Percentiles rank a stretch among this genome's conserved stretches.
These are phyloP conservation scores for Trametes villosa DNA, from an alignment of 768 basidiomycete genomes.

Conservation along the genomic window DNA sequence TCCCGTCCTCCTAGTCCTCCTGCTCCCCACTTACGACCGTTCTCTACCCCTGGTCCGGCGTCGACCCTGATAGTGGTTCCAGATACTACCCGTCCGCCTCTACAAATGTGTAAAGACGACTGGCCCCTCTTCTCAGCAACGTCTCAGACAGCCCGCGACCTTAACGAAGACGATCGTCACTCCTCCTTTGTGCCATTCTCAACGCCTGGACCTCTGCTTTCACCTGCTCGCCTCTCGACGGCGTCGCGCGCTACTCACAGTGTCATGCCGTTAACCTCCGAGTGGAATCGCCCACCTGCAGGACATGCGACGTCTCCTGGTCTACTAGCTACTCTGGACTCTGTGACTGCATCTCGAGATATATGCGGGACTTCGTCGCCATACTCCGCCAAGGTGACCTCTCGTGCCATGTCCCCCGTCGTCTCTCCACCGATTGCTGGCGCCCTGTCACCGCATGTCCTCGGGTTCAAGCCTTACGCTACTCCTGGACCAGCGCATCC, in stretches of 20 bases:
- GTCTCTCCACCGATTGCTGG: background rate
- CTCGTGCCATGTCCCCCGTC: background rate
- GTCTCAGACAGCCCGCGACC: background rate
- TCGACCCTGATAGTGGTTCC: constrained; percentile 5
- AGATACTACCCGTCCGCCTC: background rate
- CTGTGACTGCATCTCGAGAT: no score
- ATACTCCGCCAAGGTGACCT: background rate
- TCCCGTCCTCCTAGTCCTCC: background rate
- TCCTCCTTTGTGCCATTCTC: constrained; percentile 22
- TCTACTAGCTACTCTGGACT: no score
- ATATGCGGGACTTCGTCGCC: no score
- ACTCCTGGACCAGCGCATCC: constrained; percentile 49
- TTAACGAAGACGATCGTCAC: background rate
- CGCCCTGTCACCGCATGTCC: no score
- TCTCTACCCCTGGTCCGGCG: constrained; percentile 36
- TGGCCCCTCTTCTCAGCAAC: background rate
- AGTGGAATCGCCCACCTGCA: background rate
- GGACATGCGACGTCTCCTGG: no score
- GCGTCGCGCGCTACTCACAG: background rate
- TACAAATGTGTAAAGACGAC: background rate
- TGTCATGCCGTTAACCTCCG: background rate
- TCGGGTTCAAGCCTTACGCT: constrained; percentile 36
- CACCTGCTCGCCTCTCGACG: background rate
- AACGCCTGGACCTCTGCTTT: constrained; percentile 25
- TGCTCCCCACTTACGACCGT: constrained; percentile 18